Percentiles rank a stretch among this genome's conserved stretches.
phyloP scores from a whole-genome alignment of 2,329 filamentous ascomycete genomes.

The Aspergillus jensenii region DNA sequence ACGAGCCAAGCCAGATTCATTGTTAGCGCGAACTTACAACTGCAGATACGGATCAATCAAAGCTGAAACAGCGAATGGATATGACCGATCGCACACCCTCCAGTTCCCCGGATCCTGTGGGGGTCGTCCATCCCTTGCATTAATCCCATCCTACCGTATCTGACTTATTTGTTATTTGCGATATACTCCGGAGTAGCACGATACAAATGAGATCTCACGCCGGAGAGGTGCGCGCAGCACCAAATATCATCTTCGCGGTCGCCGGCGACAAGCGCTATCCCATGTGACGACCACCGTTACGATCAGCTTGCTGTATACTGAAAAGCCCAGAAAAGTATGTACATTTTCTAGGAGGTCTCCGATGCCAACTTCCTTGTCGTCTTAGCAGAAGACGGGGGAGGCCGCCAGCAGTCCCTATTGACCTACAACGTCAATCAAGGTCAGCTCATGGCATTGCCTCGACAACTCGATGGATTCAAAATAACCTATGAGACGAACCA shows the following conservation, averaged over 20 bases:
- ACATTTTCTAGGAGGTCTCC: constrained; percentile 29
- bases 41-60: constrained; percentile 41
- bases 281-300: too few relatives aligned
- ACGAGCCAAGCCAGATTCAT: background rate
- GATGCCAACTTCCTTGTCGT: constrained; percentile 14
- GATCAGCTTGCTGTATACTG: too few relatives aligned
- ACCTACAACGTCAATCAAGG: too few relatives aligned
- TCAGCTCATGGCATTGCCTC: too few relatives aligned
- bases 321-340: too few relatives aligned
- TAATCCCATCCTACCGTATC: constrained; percentile 32
- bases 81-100: constrained; percentile 33
- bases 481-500: too few relatives aligned
- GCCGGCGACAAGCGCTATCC: too few relatives aligned
- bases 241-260: too few relatives aligned
- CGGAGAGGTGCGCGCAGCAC: background rate
- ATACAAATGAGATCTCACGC: background rate
- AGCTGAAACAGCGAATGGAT: constrained; percentile 37
- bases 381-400: constrained; percentile 26
- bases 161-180: background rate
- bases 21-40: constrained; percentile 30
- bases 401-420: constrained; percentile 21
- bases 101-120: constrained; percentile 33
- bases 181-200: background rate
- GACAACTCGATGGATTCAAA: constrained; percentile 3
- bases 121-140: constrained; percentile 16